phyloP scores from a whole-genome alignment of 306 rosid species.

The Fragaria nilgerrensis region DNA sequence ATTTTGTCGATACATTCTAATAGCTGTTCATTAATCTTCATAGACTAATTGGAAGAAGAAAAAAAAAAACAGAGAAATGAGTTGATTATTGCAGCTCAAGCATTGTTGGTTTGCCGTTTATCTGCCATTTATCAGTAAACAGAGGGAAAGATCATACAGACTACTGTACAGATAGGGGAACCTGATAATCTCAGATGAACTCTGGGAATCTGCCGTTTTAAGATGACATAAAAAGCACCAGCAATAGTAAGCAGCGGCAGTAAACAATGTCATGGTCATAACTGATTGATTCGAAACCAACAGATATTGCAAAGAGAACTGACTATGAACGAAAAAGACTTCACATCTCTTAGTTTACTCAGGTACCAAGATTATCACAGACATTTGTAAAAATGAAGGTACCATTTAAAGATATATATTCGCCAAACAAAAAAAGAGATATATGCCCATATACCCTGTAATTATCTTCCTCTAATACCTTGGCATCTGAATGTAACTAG shows the following conservation, averaged over 20 bases:
- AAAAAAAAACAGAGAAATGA: neutral
- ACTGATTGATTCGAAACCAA: neutral
- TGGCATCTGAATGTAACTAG: neutral
- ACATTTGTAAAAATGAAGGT: neutral
- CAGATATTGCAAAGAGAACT: neutral
- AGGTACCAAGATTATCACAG: neutral
- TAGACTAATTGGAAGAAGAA: neutral
- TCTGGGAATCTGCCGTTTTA: neutral
- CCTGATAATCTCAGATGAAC: neutral
- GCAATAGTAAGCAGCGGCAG: neutral
- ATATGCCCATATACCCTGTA: neutral
- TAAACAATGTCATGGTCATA: neutral
- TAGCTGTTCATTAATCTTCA: neutral
- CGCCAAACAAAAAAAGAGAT: neutral
- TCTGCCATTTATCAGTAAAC: neutral
- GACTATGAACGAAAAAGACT: neutral
- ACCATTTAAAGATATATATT: neutral
- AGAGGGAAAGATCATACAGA: neutral
- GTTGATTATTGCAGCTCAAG: neutral
- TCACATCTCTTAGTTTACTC: neutral
- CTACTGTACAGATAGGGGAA: neutral
- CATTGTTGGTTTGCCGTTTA: neutral
- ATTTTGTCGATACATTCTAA: neutral
- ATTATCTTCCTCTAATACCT: neutral
- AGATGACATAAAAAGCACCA: neutral